Percentiles rank a stretch among this genome's conserved stretches.
These are phyloP conservation scores for Microbotryum lychnidis-dioicae DNA, from an alignment of 1,284 basidiomycete species.

Conservation along the genomic window DNA sequence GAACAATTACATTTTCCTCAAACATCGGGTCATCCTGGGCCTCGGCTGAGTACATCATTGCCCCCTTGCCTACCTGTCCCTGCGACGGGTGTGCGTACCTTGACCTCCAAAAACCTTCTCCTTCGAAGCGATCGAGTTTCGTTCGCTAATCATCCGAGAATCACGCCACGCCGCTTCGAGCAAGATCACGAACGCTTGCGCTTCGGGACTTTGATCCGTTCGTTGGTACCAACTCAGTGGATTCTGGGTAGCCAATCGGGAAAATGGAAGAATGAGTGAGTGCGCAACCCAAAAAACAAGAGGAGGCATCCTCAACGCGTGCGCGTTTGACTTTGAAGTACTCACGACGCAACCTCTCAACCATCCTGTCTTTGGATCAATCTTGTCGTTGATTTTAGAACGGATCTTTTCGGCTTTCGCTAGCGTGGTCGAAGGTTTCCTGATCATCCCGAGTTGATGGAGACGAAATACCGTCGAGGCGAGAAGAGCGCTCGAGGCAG, in stretches of 20 bases:
- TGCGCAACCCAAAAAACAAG: slow-evolving; percentile 9
- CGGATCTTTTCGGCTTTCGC: slow-evolving; percentile 51
- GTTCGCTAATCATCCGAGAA: too few species aligned
- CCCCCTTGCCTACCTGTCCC: too few species aligned
- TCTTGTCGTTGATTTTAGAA: slow-evolving; percentile 45
- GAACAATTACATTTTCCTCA: too few species aligned
- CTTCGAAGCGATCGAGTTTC: too few species aligned
- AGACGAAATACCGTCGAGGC: slow-evolving; percentile 67
- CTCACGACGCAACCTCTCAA: too few species aligned
- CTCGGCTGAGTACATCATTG: too few species aligned
- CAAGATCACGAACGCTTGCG: slow-evolving; percentile 62
- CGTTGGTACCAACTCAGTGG: slow-evolving; percentile 51
- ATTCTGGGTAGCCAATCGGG: slow-evolving; percentile 35
- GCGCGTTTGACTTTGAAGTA: too few species aligned
- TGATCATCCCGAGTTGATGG: slow-evolving; percentile 49
- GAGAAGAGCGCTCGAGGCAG: slow-evolving; percentile 63
- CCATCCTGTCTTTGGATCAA: slow-evolving; percentile 34
- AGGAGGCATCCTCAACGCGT: too few species aligned
- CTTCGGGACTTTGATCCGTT: slow-evolving; percentile 53
- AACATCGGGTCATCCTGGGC: too few species aligned
- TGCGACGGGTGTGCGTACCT: too few species aligned
- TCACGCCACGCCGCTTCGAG: slow-evolving; percentile 63
- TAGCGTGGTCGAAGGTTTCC: slow-evolving; percentile 43
- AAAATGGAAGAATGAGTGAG: neutral
- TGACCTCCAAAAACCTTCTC: too few species aligned